Conservation (phyloP, 306 rosid species). For the Prunus fruticosa region DNA sequence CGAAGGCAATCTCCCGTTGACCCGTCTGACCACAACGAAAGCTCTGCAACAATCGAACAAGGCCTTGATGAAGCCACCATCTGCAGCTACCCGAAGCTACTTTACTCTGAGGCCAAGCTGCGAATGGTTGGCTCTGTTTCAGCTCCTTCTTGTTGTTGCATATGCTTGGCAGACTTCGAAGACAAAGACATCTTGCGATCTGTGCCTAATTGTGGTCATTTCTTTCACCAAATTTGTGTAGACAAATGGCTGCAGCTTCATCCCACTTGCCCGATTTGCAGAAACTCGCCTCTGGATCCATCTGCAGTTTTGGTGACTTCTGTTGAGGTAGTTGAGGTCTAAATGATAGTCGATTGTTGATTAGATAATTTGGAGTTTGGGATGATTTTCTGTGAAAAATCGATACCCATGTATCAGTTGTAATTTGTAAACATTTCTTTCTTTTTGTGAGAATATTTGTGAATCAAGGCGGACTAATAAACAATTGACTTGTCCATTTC, state of each 20-base stretch:
- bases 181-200: constrained; percentile 9
- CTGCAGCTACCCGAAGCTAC: constrained; percentile 10
- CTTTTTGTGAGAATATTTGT: too few relatives aligned
- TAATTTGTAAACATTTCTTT: too few relatives aligned
- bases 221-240: constrained; percentile 17
- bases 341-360: background rate
- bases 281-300: constrained; percentile 5
- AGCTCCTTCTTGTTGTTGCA: background rate
- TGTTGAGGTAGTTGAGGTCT: constrained; percentile 6
- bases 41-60: background rate
- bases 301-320: background rate
- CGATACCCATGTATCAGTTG: too few relatives aligned
- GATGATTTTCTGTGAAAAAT: too few relatives aligned
- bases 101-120: constrained; percentile 13
- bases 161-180: constrained; percentile 17
- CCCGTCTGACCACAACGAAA: background rate
- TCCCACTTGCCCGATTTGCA: constrained; percentile 19
- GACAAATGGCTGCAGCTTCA: constrained; percentile 22
- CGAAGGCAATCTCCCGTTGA: constrained; percentile 6
- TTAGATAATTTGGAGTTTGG: background rate
- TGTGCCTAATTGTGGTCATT: constrained; percentile 18
- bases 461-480: too few relatives aligned
- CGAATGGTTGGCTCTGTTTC: constrained; percentile 1
- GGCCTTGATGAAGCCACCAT: constrained; percentile 19
- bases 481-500: too few relatives aligned